Conservation (phyloP, 495 filamentous ascomycete species). For the Endocarpon pusillum region DNA sequence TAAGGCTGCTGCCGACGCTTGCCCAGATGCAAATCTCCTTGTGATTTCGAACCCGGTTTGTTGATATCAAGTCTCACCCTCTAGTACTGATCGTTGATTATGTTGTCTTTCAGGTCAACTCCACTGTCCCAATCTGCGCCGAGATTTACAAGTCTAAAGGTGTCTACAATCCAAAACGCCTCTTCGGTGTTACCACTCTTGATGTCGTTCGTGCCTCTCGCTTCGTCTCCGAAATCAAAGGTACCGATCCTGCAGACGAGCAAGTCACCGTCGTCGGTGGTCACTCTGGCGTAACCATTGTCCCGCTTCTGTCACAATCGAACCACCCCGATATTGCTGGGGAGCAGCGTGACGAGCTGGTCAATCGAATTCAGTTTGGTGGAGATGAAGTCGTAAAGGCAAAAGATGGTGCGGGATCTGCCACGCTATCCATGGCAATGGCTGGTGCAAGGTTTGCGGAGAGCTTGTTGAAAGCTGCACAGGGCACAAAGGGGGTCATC, state of each 20-base stretch:
- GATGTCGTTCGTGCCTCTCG: conserved; percentile 94
- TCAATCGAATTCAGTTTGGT: conserved; percentile 96
- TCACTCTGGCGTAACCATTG: conserved; percentile 95
- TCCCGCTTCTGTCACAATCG: conserved; percentile 91
- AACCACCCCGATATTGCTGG: conserved; percentile 66
- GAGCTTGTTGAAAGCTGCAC: conserved; percentile 75
- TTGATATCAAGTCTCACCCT: background rate
- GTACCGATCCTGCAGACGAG: conserved; percentile 76
- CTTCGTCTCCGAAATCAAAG: conserved; percentile 89
- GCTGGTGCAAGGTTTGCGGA: conserved; percentile 96
- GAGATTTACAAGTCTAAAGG: conserved; percentile 88
- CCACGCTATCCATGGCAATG: conserved; percentile 98
- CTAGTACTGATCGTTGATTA: background rate
- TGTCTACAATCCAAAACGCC: conserved; percentile 95
- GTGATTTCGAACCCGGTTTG: conserved; percentile 91
- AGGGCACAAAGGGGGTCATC: conserved; percentile 86
- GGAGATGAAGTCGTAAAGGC: conserved; percentile 99
- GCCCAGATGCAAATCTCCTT: conserved; percentile 86
- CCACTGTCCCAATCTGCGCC: conserved; percentile 89
- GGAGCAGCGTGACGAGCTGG: conserved; percentile 53
- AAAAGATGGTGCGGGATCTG: conserved; percentile 95
- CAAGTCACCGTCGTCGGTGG: conserved; percentile 91
- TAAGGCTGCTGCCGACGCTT: conserved; percentile 78
- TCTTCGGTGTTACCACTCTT: conserved; percentile 98
- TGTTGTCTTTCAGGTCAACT: conserved; percentile 50